Evolutionary conservation across 2,329 filamentous ascomycete genomes (phyloP).

Genomic region (Neonectria neomacrospora): DNA sequence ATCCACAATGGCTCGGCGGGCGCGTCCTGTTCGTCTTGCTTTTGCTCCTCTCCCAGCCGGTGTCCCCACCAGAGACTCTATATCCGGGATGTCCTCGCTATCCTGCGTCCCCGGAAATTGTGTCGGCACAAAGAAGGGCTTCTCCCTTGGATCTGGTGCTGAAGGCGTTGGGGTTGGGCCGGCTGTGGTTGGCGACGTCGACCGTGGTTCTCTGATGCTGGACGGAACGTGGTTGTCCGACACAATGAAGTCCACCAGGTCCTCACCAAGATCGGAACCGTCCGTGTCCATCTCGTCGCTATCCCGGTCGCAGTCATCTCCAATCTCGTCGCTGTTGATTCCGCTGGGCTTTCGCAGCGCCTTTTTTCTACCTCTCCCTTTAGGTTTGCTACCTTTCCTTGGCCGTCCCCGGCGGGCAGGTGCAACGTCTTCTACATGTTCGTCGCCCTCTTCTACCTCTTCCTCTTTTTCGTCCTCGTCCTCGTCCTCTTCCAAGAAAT

Average conservation of each 20-base stretch:
- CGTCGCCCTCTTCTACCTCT: conserved; percentile 33
- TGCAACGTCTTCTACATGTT: conserved; percentile 21
- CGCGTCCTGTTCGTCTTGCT: conserved; percentile 37
- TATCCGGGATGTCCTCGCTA: conserved; percentile 53
- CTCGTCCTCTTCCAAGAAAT: conserved; percentile 27
- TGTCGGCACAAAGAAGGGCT: conserved; percentile 53
- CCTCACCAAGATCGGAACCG: conserved; percentile 60
- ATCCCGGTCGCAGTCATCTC: conserved; percentile 63
- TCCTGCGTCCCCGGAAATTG: conserved; percentile 55
- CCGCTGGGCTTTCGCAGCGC: conserved; percentile 40
- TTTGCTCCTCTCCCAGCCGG: conserved; percentile 15
- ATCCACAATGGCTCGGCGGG: conserved; percentile 45
- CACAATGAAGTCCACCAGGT: conserved; percentile 68
- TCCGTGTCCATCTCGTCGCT: conserved; percentile 59
- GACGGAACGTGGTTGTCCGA: conserved; percentile 57
- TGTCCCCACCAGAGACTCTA: conserved; percentile 45
- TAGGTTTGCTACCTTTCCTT: conserved; percentile 34
- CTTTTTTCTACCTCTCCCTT: conserved; percentile 39
- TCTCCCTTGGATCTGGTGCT: conserved; percentile 32
- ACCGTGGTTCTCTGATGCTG: conserved; percentile 49
- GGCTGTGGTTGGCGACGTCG: conserved; percentile 42
- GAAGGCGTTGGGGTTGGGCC: conserved; percentile 37
- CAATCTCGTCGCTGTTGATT: conserved; percentile 59
- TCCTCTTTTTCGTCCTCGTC: conserved; percentile 36
- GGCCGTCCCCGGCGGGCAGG: conserved; percentile 27